Conservation (phyloP, 257 asterid species). For the Henckelia pumila region DNA sequence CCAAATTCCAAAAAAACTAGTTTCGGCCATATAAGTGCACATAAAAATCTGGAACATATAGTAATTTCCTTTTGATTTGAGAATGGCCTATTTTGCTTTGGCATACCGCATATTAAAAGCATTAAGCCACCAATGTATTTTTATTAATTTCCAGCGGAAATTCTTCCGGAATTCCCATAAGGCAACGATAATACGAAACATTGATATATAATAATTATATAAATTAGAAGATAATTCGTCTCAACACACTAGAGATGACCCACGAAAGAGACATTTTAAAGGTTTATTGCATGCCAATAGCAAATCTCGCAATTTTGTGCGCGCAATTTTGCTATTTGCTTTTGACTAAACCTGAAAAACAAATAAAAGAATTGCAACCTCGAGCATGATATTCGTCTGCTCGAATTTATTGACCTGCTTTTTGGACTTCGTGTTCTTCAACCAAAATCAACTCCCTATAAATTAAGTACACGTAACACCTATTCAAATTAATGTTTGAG, state of each 20-base stretch:
- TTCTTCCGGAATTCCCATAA: neutral
- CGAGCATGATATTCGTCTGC: neutral
- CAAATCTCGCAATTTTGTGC: slow-evolving; percentile 47
- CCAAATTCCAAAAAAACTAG: too few relatives aligned
- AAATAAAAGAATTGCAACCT: neutral
- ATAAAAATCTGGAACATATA: too few relatives aligned
- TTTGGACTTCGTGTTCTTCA: neutral
- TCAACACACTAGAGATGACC: neutral
- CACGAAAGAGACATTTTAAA: slow-evolving; percentile 4
- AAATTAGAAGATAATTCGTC: neutral
- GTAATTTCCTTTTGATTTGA: neutral
- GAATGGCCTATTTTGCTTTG: too few relatives aligned
- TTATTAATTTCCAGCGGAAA: neutral
- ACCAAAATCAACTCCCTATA: too few relatives aligned
- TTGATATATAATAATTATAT: too few relatives aligned
- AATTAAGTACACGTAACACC: too few relatives aligned
- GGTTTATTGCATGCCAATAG: slow-evolving; percentile 18
- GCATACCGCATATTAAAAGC: neutral
- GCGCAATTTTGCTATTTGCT: slow-evolving; percentile 16
- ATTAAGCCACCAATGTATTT: neutral
- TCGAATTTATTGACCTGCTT: neutral
- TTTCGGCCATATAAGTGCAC: too few relatives aligned
- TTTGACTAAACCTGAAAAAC: slow-evolving; percentile 22
- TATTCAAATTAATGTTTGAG: too few relatives aligned
- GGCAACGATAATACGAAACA: neutral